Evolutionary conservation across 805 yeast genomes (phyloP).

Genomic region (Candida nemodendra): DNA sequence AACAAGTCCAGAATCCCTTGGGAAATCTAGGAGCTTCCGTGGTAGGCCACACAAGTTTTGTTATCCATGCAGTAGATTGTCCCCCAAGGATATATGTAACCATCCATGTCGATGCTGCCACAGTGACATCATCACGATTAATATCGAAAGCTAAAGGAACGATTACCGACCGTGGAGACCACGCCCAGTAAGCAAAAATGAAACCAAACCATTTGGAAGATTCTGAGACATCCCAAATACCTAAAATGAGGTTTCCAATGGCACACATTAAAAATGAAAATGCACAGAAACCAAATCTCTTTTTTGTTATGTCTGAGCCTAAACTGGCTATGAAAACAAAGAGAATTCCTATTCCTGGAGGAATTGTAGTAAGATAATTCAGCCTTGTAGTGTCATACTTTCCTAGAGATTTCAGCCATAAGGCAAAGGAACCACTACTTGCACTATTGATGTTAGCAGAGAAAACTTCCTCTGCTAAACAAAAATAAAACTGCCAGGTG

Average conservation of each 20-base stretch:
- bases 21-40: slow-evolving; percentile 53
- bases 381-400: slow-evolving; percentile 41
- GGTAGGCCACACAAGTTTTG: slow-evolving; percentile 39
- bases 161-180: slow-evolving; percentile 60
- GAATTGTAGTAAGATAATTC: slow-evolving; percentile 50
- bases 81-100: slow-evolving; percentile 50
- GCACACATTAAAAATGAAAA: slow-evolving; percentile 53
- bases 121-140: slow-evolving; percentile 52
- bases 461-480: slow-evolving; percentile 52
- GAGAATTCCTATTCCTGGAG: slow-evolving; percentile 57
- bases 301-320: slow-evolving; percentile 50
- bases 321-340: slow-evolving; percentile 44
- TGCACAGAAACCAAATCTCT: slow-evolving; percentile 53
- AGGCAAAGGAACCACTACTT: slow-evolving; percentile 50
- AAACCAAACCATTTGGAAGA: slow-evolving; percentile 63
- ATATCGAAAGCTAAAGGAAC: slow-evolving; percentile 59
- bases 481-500: slow-evolving; percentile 60
- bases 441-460: slow-evolving; percentile 62
- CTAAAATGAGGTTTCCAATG: slow-evolving; percentile 50
- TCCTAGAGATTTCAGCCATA: slow-evolving; percentile 57
- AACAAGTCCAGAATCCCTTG: slow-evolving; percentile 50
- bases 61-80: slow-evolving; percentile 34
- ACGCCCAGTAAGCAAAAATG: slow-evolving; percentile 54
- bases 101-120: slow-evolving; percentile 54
- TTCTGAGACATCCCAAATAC: slow-evolving; percentile 55